Base-by-base conservation (phyloP, 2,329 filamentous ascomycete species). In the Aschersonia sp. region DNA sequence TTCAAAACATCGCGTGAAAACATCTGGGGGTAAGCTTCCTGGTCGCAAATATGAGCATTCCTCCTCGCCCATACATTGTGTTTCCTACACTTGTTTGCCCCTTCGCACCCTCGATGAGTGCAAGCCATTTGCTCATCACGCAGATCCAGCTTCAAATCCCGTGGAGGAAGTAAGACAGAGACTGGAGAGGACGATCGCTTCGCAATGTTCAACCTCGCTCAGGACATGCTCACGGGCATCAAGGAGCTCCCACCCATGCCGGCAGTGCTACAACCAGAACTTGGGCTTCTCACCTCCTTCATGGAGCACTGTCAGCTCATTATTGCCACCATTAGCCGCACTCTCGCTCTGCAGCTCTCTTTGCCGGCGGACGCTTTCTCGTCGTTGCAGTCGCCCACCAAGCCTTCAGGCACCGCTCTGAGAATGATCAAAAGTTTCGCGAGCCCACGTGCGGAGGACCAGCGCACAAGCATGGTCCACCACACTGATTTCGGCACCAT, bases 401-500 rank as follows among this genome's bases (percentile, higher is more conserved):
- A 43, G 11, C 8, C 43, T 22, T 45, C 43, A 22, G 43, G 43
- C 29, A 45, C 31, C 30, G 43, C 22, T 33, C 12, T 32, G 30
- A 35, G 33, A 33, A n/a, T 45, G 5, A 45, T 39, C 44, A 37
- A 14, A 12, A 39, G 32, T 29, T 12, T 35, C 30, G 42, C 42
- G 22, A n/a, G 35, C 35, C 35, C 35, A 3, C 35, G 12, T 12
- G 35, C 12, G 8, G 8, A 37, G 12, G 35, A 37, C 12, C 35
- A 37, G 35, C 35, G 35, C 35, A 37, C 35, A 12, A 37, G 35
- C 35, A 37, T 61, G 50, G 52, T 56, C 11, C 53, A 58, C 12
- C 62, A 67, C 45, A 64, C 61, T 1, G 63, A 65, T 47, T 61
- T 65, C 43, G 64, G 63, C 4, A 58, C 55, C 6, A 55, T 66